Evolutionary conservation across 345 rosid species (phyloP), one percentile per base, ranked within the genome.

Genomic region (Mangifera indica): DNA sequence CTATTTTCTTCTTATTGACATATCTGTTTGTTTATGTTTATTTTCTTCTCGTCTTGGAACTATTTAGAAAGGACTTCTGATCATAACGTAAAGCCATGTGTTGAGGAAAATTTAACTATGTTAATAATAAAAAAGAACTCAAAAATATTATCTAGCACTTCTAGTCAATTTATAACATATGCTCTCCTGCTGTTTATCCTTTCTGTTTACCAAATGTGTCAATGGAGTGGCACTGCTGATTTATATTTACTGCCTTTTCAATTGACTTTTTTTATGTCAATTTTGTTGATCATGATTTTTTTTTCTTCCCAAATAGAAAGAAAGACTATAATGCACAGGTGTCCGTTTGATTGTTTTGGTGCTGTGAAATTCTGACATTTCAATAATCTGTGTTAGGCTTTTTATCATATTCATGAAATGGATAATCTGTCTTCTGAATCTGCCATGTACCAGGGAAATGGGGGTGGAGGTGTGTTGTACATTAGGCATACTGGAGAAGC

Each of bases 351-450:
- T n/a, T 15, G 15, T 49, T 40, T 48, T 65, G 4, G 37, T 65
- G 57, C 40, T 57, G 15, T 17, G 6, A 25, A 10, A 7, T 58
- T 67, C 58, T 51, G 22, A n/a, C 61, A n/a, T 17, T 6, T 67
- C 21, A 32, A 37, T 70, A 29, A 62, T 20, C 7, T 57, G 29
- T 70, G 4, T 49, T 12, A 49, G 45, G 7, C 58, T 46, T 57
- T 45, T 55, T 32, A 22, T 70, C 29, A 51, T 73, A 48, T 49
- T 26, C 11, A 24, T 76, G 22, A 34, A 24, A 40, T 42, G 29
- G 76, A n/a, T 24, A 10, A 24, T 17, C 26, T 48, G 15, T 71
- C 46, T 55, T 49, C 63, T 74, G 29, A 17, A 14, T 75, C 52
- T n/a, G n/a, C n/a, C n/a, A n/a, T n/a, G n/a, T n/a, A n/a, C n/a